Evolutionary conservation across 164 flowering plant species (phyloP).

Genomic region (Pachysandra terminalis): DNA sequence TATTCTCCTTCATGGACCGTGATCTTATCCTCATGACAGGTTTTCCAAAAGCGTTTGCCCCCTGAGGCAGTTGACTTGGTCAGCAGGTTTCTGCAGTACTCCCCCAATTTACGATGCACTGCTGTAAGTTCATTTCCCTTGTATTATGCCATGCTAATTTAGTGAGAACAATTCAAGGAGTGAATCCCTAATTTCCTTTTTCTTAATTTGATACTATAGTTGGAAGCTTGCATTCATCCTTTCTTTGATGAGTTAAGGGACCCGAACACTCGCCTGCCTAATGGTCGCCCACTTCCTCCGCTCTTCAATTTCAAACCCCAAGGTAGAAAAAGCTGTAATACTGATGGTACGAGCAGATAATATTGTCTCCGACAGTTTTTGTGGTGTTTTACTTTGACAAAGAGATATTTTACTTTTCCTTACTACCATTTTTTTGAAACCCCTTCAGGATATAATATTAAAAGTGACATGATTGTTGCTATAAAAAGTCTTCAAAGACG

Average conservation of each 20-base stretch:
- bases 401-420: background rate
- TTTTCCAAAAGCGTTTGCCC: slow-evolving; percentile 84
- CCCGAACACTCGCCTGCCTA: slow-evolving; percentile 84
- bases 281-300: slow-evolving; percentile 96
- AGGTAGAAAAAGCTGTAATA: slow-evolving; percentile 36
- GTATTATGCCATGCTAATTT: background rate
- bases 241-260: slow-evolving; percentile 95
- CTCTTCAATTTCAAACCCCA: slow-evolving; percentile 86
- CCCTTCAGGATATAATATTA: background rate
- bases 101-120: slow-evolving; percentile 93
- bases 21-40: slow-evolving; percentile 33
- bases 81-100: slow-evolving; percentile 90
- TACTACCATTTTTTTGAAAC: background rate
- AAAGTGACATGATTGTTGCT: background rate
- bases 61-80: slow-evolving; percentile 93
- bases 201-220: slow-evolving; percentile 36
- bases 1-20: background rate
- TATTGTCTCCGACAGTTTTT: background rate
- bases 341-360: background rate
- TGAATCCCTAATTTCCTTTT: slow-evolving; percentile 7
- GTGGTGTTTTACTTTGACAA: background rate
- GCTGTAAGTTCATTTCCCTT: slow-evolving; percentile 54
- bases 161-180: background rate
- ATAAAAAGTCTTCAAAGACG: background rate
- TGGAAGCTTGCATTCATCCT: slow-evolving; percentile 94